Percentiles rank a stretch among this genome's conserved stretches.
phyloP scores from a whole-genome alignment of 1,284 basidiomycete genomes.

The Vanrija humicola region DNA sequence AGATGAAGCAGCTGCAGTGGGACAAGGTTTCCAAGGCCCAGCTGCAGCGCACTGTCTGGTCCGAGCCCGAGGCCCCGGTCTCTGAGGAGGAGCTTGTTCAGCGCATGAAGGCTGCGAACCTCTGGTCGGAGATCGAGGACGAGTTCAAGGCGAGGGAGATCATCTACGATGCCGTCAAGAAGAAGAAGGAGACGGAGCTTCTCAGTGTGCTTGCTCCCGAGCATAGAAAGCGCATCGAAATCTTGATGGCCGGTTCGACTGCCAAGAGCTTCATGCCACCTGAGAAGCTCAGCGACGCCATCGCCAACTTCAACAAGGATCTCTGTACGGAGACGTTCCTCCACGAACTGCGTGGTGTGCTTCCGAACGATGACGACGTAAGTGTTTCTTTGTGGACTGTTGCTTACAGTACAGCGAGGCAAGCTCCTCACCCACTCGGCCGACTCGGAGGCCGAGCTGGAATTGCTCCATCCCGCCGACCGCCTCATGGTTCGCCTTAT shows the following conservation, averaged over 20 bases:
- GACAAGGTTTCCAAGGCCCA: conserved; percentile 83
- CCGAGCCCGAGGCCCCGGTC: conserved; percentile 61
- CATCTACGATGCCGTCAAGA: conserved; percentile 57
- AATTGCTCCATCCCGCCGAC: conserved; percentile 85
- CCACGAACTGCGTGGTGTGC: conserved; percentile 74
- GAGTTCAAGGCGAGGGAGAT: conserved; percentile 97
- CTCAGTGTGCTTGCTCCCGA: conserved; percentile 86
- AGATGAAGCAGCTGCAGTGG: conserved; percentile 99
- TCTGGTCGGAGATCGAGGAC: conserved; percentile 96
- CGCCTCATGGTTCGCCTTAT: conserved; percentile 95
- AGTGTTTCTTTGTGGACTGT: conserved; percentile 18
- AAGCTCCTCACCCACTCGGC: conserved; percentile 80
- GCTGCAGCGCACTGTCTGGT: conserved; percentile 84
- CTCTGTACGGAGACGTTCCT: conserved; percentile 83
- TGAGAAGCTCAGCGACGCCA: conserved; percentile 75
- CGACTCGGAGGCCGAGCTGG: conserved; percentile 75
- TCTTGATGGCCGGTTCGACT: conserved; percentile 70
- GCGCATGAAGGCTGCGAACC: conserved; percentile 74
- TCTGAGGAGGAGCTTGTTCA: conserved; percentile 68
- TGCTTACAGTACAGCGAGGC: conserved; percentile 58
- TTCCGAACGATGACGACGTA: conserved; percentile 86
- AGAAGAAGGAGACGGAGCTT: conserved; percentile 73
- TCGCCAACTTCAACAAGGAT: conserved; percentile 76
- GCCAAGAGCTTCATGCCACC: conserved; percentile 67
- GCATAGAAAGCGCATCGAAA: conserved; percentile 87